Evolutionary conservation across 177 flowering plant species (phyloP).

Genomic region (Vitis hybrid): DNA sequence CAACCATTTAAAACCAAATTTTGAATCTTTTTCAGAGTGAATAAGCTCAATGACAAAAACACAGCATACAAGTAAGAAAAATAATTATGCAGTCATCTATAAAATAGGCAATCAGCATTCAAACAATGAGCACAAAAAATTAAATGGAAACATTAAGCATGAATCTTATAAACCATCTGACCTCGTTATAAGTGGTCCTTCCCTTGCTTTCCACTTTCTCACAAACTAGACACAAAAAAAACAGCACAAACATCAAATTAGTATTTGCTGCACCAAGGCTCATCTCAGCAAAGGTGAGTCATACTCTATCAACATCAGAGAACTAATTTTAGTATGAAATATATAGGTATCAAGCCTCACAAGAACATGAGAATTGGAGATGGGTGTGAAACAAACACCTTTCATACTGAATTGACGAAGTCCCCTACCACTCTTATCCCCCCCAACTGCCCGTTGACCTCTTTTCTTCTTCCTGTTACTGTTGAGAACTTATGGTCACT

Average conservation of each 20-base stretch:
- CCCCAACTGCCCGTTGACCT: slow-evolving; percentile 66
- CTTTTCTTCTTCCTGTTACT: slow-evolving; percentile 81
- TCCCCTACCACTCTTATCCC: slow-evolving; percentile 87
- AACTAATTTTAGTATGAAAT: neutral
- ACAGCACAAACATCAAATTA: slow-evolving; percentile 12
- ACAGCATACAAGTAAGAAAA: too few species aligned
- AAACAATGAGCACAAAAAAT: too few species aligned
- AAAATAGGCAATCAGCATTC: too few species aligned
- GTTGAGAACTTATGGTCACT: slow-evolving; percentile 14
- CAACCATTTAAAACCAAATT: too few species aligned
- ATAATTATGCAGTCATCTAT: too few species aligned
- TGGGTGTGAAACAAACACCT: slow-evolving; percentile 36
- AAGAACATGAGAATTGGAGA: neutral
- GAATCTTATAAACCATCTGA: slow-evolving; percentile 28
- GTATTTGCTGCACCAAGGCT: neutral
- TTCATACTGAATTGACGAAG: slow-evolving; percentile 93
- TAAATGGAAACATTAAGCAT: neutral
- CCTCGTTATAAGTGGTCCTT: slow-evolving; percentile 97
- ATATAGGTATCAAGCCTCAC: neutral
- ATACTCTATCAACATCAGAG: neutral
- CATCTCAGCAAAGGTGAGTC: neutral
- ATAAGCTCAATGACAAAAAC: too few species aligned
- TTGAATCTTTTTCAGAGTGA: too few species aligned
- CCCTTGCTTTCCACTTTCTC: slow-evolving; percentile 99
- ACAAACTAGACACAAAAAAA: slow-evolving; percentile 58